phyloP scores from a whole-genome alignment of 768 basidiomycete genomes.

The Pisolithus albus region DNA sequence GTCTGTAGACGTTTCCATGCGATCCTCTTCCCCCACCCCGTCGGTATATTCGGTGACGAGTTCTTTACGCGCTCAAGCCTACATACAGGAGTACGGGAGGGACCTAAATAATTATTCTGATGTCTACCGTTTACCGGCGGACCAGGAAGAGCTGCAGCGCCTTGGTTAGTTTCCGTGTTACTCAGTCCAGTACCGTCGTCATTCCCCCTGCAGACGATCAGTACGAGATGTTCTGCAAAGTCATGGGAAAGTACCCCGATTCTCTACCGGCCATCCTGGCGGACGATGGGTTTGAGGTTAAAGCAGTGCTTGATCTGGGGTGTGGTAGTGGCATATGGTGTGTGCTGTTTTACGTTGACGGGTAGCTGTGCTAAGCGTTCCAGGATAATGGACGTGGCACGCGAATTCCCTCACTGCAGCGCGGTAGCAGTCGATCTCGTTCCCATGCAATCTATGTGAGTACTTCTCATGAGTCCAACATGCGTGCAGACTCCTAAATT shows the following conservation, averaged over 20 bases:
- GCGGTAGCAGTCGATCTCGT: slow-evolving; percentile 74
- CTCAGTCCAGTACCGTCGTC: slow-evolving; percentile 8
- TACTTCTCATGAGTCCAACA: slow-evolving; percentile 7
- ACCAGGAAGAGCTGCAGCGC: slow-evolving; percentile 67
- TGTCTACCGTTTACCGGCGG: slow-evolving; percentile 71
- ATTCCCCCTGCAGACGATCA: slow-evolving; percentile 48
- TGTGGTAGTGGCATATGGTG: slow-evolving; percentile 78
- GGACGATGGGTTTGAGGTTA: slow-evolving; percentile 51
- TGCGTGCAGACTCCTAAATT: slow-evolving; percentile 11
- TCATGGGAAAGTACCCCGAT: slow-evolving; percentile 64
- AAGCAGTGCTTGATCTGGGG: slow-evolving; percentile 66
- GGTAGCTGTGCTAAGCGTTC: slow-evolving; percentile 5
- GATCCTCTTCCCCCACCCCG: slow-evolving; percentile 57
- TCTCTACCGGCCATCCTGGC: slow-evolving; percentile 52
- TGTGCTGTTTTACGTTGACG: slow-evolving; percentile 9
- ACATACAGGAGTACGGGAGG: slow-evolving; percentile 62
- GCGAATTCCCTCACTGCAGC: slow-evolving; percentile 61
- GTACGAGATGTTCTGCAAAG: slow-evolving; percentile 53
- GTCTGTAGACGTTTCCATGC: slow-evolving; percentile 53
- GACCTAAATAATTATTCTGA: slow-evolving; percentile 73
- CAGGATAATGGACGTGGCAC: slow-evolving; percentile 73
- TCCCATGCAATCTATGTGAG: slow-evolving; percentile 70
- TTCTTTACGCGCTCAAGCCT: slow-evolving; percentile 51
- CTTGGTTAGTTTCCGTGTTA: slow-evolving; percentile 40
- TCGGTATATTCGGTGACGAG: slow-evolving; percentile 66